phyloP scores from a whole-genome alignment of 768 basidiomycete genomes.

The Hygrophoropsis aurantiaca region DNA sequence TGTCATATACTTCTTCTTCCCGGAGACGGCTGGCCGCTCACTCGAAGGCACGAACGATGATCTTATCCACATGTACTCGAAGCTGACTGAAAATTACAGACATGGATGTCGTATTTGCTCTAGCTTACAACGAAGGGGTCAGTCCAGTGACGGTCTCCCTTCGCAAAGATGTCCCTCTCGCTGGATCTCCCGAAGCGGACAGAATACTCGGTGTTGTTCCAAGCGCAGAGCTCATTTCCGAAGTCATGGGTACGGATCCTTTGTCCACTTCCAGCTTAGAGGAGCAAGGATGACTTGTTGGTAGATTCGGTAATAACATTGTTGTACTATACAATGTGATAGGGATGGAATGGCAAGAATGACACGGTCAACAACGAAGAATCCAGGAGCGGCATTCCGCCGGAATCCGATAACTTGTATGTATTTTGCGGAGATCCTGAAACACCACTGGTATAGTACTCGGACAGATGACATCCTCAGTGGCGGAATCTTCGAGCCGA shows the following conservation, averaged over 20 bases:
- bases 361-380: too few relatives aligned
- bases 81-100: too few relatives aligned
- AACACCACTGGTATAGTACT: too few relatives aligned
- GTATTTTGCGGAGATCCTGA: too few relatives aligned
- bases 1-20: constrained; percentile 66
- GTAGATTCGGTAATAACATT: not conserved
- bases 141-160: constrained; percentile 34
- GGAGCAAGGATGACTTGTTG: not conserved
- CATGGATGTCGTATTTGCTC: constrained; percentile 31
- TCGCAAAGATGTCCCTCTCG: constrained; percentile 30
- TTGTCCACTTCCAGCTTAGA: too few relatives aligned
- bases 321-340: too few relatives aligned
- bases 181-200: constrained; percentile 35
- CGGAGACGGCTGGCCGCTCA: constrained; percentile 63
- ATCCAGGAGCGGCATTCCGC: too few relatives aligned
- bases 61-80: not conserved
- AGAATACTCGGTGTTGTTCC: constrained; percentile 28
- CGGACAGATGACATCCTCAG: too few relatives aligned
- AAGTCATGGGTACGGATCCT: too few relatives aligned
- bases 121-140: constrained; percentile 32
- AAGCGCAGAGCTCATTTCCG: not conserved
- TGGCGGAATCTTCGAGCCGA: too few relatives aligned
- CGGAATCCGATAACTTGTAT: too few relatives aligned
- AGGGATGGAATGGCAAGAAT: too few relatives aligned
- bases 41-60: constrained; percentile 67